Evolutionary conservation across 129 eudicot genomes (phyloP), one percentile per base, ranked within the genome.

Genomic region (Tagetes erecta): DNA sequence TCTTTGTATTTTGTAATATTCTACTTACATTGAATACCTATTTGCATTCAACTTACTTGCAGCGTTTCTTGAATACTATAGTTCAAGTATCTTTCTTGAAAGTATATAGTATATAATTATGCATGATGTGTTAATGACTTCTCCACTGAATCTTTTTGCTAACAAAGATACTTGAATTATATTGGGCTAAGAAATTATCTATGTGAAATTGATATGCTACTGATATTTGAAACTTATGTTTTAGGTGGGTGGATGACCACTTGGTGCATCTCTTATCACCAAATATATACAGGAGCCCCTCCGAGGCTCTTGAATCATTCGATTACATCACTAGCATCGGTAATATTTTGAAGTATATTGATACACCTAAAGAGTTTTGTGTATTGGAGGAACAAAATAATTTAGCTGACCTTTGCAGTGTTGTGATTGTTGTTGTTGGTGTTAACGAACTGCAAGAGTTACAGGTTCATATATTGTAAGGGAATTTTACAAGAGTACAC

Each of bases 171-270:
- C 47, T 7, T 44, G 47, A 7, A 1, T 44, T 42, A 8, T 42
- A 42, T 5, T 0, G 1, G 47, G 8, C 9, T 5, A 42, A 42
- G 1, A 42, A 42, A 20, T 35, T 27, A 20, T 44, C 5, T 12
- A 14, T 8, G 11, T 39, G 37, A 55, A 9, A 33, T 76, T 76
- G 27, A 67, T 71, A 1, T 20, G 3, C 53, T 57, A 41, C 13
- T 62, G 31, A 75, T 67, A 56, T 49, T 11, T 76, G 13, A 62
- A 53, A 49, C 27, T 30, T 56, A 39, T 73, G 40, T 68, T 79
- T 80, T 78, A 94, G 98, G 86, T 94, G 98, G 98, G 97, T 94
- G 80, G 98, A 94, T 83, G 73, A 83, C 71, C 93, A 94, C 71
- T 82, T 94, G 96, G 98, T 94, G 84, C 98, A 94, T 75, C 64